These are phyloP conservation scores for Trebouxia sp. DNA, from an alignment of 139 green algal genomes.

Conservation along the genomic window DNA sequence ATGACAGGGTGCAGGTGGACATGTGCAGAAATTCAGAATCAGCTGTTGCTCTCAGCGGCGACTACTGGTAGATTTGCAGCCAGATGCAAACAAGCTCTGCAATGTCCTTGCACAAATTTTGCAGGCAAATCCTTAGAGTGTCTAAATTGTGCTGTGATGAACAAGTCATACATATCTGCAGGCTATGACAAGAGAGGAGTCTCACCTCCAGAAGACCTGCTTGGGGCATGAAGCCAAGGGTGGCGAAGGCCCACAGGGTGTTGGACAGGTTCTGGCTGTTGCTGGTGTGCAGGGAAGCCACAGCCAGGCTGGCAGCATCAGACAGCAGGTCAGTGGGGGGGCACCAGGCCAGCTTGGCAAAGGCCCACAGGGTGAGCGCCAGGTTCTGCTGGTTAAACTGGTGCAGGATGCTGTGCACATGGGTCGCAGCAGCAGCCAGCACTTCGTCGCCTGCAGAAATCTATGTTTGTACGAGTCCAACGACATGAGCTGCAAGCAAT, in stretches of 20 bases:
- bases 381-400: slow-evolving; percentile 52
- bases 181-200: too few species aligned
- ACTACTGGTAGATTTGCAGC: too few species aligned
- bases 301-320: slow-evolving; percentile 9
- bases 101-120: too few species aligned
- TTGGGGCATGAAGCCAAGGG: slow-evolving; percentile 41
- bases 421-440: slow-evolving; percentile 30
- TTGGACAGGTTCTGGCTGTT: slow-evolving; percentile 28
- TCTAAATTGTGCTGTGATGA: too few species aligned
- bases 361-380: slow-evolving; percentile 40
- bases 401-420: slow-evolving; percentile 5
- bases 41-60: too few species aligned
- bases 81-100: too few species aligned
- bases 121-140: too few species aligned
- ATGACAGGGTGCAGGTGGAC: too few species aligned
- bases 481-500: neutral
- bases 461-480: neutral
- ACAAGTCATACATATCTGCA: too few species aligned
- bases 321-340: slow-evolving; percentile 29
- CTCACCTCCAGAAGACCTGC: slow-evolving; percentile 13
- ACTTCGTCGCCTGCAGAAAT: slow-evolving; percentile 16
- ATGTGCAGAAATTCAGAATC: too few species aligned
- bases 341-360: slow-evolving; percentile 46
- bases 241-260: slow-evolving; percentile 20
- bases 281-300: slow-evolving; percentile 22